These are phyloP conservation scores for Cryptococcus depauperatus DNA, from an alignment of 1,284 basidiomycete species.

Conservation along the genomic window DNA sequence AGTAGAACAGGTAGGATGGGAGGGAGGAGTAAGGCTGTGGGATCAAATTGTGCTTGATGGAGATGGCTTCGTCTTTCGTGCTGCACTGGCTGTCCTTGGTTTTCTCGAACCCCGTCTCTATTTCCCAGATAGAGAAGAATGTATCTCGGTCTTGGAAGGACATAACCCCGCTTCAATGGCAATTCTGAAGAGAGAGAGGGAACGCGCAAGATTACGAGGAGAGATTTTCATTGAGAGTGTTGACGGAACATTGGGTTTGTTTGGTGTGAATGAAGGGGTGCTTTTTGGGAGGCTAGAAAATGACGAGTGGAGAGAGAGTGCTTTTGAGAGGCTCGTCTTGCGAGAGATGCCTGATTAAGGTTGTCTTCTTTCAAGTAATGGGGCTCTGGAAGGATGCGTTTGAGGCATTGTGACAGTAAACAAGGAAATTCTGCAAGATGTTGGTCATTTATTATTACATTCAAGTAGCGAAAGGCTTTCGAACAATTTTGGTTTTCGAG, in stretches of 20 bases:
- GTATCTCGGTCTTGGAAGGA: constrained; percentile 72
- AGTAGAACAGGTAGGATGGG: constrained; percentile 78
- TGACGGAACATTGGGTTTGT: constrained; percentile 73
- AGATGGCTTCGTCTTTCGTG: constrained; percentile 58
- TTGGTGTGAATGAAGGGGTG: constrained; percentile 73
- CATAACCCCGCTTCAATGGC: constrained; percentile 38
- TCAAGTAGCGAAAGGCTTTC: no score
- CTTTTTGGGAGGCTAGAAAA: constrained; percentile 65
- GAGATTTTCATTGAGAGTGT: constrained; percentile 50
- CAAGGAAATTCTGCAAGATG: no score
- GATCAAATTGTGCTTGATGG: constrained; percentile 51
- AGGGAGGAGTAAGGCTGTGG: constrained; percentile 79
- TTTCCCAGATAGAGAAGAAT: constrained; percentile 52
- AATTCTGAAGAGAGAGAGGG: constrained; percentile 48
- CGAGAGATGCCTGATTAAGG: constrained; percentile 82
- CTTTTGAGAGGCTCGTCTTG: constrained; percentile 72
- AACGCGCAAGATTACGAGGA: constrained; percentile 49
- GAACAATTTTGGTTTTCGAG: no score
- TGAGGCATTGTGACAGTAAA: no score
- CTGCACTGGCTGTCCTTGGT: constrained; percentile 71
- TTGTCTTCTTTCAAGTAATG: no score
- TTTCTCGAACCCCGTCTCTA: constrained; percentile 67
- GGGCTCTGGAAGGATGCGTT: no score
- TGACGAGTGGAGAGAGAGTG: constrained; percentile 73
- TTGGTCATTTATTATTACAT: no score